phyloP scores from a whole-genome alignment of 2,329 filamentous ascomycete genomes.

The Diplodia scrobiculata region DNA sequence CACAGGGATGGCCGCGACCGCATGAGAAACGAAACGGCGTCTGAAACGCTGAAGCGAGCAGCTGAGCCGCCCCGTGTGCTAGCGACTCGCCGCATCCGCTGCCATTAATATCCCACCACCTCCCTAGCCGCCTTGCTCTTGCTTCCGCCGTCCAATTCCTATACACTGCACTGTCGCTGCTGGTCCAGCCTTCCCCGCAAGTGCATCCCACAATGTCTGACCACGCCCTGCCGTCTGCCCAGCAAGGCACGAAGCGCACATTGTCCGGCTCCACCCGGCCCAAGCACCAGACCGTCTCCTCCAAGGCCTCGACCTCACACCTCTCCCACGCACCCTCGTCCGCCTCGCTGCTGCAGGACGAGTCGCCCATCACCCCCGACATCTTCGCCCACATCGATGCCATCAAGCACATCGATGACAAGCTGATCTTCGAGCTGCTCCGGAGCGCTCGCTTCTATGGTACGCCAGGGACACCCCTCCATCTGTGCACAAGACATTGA shows the following conservation, averaged over 20 bases:
- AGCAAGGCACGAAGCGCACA: constrained; percentile 23
- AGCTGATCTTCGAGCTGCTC: constrained; percentile 44
- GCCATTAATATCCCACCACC: constrained; percentile 20
- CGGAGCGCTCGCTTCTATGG: constrained; percentile 45
- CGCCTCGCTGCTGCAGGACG: constrained; percentile 2
- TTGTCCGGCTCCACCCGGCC: constrained; percentile 16
- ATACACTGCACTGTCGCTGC: constrained; percentile 1
- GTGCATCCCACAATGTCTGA: background rate
- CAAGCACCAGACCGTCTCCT: background rate
- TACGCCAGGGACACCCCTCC: constrained; percentile 32
- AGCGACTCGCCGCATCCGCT: background rate
- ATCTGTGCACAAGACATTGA: constrained; percentile 4
- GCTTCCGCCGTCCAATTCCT: background rate
- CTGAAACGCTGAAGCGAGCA: constrained; percentile 23
- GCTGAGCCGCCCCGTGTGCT: constrained; percentile 1
- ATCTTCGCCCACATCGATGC: constrained; percentile 47
- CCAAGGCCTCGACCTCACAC: background rate
- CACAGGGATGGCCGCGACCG: constrained; percentile 15
- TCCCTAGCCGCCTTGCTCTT: background rate
- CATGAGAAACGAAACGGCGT: constrained; percentile 24
- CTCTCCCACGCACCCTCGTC: constrained; percentile 38
- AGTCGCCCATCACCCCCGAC: constrained; percentile 38
- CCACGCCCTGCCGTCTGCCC: constrained; percentile 1
- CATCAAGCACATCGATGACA: constrained; percentile 46
- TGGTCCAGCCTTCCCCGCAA: constrained; percentile 9